Conservation (phyloP, 1,284 basidiomycete genomes). For the Tremellales sp. region DNA sequence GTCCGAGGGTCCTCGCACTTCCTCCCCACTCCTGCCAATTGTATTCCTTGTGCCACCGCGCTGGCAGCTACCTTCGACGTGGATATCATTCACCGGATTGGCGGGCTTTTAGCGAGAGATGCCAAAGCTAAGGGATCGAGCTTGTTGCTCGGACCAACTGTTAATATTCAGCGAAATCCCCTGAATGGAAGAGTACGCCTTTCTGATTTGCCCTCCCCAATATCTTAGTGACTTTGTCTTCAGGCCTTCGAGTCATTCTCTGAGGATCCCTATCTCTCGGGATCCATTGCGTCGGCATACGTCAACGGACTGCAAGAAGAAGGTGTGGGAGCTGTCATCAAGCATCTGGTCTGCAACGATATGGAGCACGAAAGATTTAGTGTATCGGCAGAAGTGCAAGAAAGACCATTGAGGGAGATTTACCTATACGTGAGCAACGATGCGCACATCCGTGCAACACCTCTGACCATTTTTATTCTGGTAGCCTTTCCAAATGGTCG, state of each 20-base stretch:
- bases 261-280: conserved; percentile 51
- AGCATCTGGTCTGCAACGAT: conserved; percentile 49
- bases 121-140: conserved; percentile 63
- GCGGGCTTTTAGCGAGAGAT: conserved; percentile 59
- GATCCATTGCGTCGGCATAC: conserved; percentile 60
- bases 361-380: conserved; percentile 10
- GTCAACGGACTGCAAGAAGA: conserved; percentile 62
- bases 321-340: conserved; percentile 59
- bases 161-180: conserved; percentile 70
- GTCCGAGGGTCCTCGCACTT: conserved; percentile 62
- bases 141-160: conserved; percentile 63
- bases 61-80: conserved; percentile 29
- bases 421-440: conserved; percentile 51
- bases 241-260: conserved; percentile 29
- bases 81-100: conserved; percentile 48
- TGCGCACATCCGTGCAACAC: neutral
- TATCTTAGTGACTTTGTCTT: too few relatives aligned
- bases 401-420: conserved; percentile 62
- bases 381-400: conserved; percentile 60
- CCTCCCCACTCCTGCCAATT: conserved; percentile 22
- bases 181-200: conserved; percentile 62
- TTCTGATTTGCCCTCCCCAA: too few relatives aligned
- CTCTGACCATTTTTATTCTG: conserved; percentile 36
- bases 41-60: conserved; percentile 27
- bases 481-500: conserved; percentile 60